phyloP scores from a whole-genome alignment of 805 yeast genomes.

The Jamesozyma piceae region DNA sequence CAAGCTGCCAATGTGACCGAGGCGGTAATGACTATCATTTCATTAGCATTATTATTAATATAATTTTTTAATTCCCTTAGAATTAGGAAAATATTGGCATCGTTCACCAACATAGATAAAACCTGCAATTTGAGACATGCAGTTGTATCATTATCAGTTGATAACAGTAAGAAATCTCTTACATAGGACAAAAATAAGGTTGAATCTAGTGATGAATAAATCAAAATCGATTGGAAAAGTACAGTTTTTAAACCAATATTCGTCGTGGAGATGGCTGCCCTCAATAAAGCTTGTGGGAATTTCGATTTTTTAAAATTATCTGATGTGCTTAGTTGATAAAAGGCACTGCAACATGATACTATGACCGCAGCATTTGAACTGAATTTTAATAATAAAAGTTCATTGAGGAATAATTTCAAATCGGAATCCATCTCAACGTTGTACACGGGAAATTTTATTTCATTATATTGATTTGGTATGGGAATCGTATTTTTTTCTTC shows the following conservation, averaged over 20 bases:
- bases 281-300: constrained; percentile 43
- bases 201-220: constrained; percentile 27
- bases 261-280: constrained; percentile 31
- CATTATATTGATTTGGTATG: constrained; percentile 38
- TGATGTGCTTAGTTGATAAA: constrained; percentile 51
- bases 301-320: constrained; percentile 38
- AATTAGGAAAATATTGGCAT: constrained; percentile 41
- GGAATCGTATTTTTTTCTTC: constrained; percentile 17
- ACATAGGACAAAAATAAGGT: constrained; percentile 32
- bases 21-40: constrained; percentile 35
- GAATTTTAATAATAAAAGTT: constrained; percentile 39
- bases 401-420: constrained; percentile 41
- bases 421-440: constrained; percentile 46
- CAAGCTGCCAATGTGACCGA: constrained; percentile 56
- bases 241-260: constrained; percentile 28
- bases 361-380: constrained; percentile 52
- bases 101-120: constrained; percentile 48
- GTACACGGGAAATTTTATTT: constrained; percentile 33
- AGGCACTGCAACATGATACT: constrained; percentile 49
- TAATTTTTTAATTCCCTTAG: constrained; percentile 57
- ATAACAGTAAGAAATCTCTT: constrained; percentile 45
- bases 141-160: constrained; percentile 38
- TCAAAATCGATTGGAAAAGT: constrained; percentile 41
- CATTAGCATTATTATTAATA: constrained; percentile 27
- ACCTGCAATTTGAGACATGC: constrained; percentile 52